Evolutionary conservation across 257 asterid species (phyloP).

Genomic region (Scutellaria galericulata): DNA sequence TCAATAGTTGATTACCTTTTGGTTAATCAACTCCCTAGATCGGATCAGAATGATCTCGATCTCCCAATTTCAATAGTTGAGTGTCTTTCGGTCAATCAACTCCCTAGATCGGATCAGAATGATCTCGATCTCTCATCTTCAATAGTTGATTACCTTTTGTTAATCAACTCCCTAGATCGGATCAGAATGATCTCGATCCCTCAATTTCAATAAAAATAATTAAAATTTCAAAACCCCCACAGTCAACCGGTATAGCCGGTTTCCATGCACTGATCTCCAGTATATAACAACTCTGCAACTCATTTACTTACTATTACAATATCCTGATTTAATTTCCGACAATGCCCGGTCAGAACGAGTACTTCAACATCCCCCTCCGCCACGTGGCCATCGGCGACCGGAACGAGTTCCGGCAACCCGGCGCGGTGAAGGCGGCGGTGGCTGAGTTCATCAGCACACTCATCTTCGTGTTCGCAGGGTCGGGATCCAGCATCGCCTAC

Average conservation of each 20-base stretch:
- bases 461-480: constrained; percentile 64
- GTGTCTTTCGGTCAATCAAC: too few species aligned
- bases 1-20: too few species aligned
- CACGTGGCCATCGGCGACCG: constrained; percentile 53
- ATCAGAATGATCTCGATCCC: too few species aligned
- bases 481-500: constrained; percentile 64
- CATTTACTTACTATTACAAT: background rate
- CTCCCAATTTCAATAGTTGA: too few species aligned
- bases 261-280: constrained; percentile 31
- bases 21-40: too few species aligned
- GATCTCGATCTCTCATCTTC: too few species aligned
- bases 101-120: too few species aligned
- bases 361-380: constrained; percentile 53
- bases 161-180: too few species aligned
- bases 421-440: constrained; percentile 61
- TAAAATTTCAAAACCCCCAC: background rate
- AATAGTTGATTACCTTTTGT: too few species aligned
- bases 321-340: too few species aligned
- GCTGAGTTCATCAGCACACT: constrained; percentile 68
- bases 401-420: constrained; percentile 54
- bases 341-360: constrained; percentile 43
- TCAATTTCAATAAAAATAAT: too few species aligned
- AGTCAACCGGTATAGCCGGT: constrained; percentile 41
- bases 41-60: too few species aligned
- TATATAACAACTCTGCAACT: constrained; percentile 29